Conservation (phyloP, 257 asterid species). For the Buddleja alternifolia region DNA sequence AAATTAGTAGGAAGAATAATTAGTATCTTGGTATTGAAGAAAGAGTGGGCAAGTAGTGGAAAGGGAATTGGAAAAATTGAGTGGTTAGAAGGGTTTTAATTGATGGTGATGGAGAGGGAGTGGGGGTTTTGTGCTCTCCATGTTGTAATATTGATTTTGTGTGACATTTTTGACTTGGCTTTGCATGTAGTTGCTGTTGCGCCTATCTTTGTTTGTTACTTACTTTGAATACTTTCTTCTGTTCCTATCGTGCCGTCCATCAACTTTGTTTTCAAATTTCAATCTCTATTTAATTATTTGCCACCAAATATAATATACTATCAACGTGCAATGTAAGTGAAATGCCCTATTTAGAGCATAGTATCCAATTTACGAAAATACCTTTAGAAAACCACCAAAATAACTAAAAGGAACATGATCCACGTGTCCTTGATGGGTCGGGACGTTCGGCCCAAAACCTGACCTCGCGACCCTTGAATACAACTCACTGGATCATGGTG, state of each 20-base stretch:
- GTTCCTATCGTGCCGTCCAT: constrained; percentile 26
- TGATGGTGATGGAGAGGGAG: constrained; percentile 20
- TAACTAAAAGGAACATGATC: no score
- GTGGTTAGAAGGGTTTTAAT: neutral
- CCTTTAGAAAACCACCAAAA: no score
- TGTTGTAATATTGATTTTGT: constrained; percentile 12
- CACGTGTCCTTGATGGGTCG: no score
- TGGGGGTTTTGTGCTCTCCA: constrained; percentile 15
- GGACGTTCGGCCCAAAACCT: no score
- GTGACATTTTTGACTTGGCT: constrained; percentile 18
- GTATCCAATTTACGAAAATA: no score
- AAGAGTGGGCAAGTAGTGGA: constrained; percentile 18
- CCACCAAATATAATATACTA: no score
- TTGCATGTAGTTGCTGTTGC: constrained; percentile 12
- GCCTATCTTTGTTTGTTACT: neutral
- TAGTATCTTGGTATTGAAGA: constrained; percentile 11
- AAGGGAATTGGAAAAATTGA: neutral
- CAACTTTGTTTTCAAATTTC: constrained; percentile 10
- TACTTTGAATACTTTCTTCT: neutral
- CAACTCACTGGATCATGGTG: no score
- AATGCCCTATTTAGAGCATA: no score
- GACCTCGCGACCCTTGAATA: no score
- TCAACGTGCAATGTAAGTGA: no score
- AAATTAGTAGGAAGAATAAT: neutral
- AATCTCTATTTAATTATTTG: neutral